Evolutionary conservation across 768 basidiomycete genomes (phyloP).

Genomic region (Termitomyces sp.): DNA sequence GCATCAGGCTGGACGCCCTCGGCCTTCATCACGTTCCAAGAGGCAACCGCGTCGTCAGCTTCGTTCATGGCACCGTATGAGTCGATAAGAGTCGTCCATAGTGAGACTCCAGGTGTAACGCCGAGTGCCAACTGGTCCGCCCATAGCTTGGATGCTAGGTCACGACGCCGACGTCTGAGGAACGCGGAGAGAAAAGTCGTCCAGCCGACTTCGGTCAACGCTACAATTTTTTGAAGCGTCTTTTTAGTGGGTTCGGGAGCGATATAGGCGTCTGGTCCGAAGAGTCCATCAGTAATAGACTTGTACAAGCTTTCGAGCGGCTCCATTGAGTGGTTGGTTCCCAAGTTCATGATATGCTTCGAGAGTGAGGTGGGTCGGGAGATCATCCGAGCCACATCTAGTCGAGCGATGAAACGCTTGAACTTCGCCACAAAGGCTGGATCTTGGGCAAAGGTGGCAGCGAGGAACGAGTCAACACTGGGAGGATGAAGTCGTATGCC

Average conservation of each 20-base stretch:
- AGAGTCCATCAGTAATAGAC: slow-evolving; percentile 46
- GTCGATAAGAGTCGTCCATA: slow-evolving; percentile 73
- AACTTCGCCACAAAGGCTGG: slow-evolving; percentile 38
- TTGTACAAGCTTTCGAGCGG: slow-evolving; percentile 47
- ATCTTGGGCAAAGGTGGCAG: slow-evolving; percentile 28
- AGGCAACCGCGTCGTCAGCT: slow-evolving; percentile 47
- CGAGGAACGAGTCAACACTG: slow-evolving; percentile 36
- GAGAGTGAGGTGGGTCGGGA: slow-evolving; percentile 46
- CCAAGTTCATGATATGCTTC: slow-evolving; percentile 46
- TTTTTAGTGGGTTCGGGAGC: slow-evolving; percentile 36
- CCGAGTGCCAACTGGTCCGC: slow-evolving; percentile 53
- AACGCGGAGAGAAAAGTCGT: slow-evolving; percentile 64
- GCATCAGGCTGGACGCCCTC: slow-evolving; percentile 56
- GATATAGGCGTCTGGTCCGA: slow-evolving; percentile 51
- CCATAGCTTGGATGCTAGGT: slow-evolving; percentile 66
- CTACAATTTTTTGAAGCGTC: slow-evolving; percentile 37
- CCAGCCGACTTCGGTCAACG: slow-evolving; percentile 60
- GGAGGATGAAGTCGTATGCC: slow-evolving; percentile 31
- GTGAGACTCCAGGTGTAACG: slow-evolving; percentile 47
- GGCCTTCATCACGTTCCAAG: slow-evolving; percentile 65
- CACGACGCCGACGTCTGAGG: slow-evolving; percentile 48
- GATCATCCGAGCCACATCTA: slow-evolving; percentile 51
- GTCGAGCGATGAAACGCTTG: slow-evolving; percentile 39
- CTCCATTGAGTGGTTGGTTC: slow-evolving; percentile 25
- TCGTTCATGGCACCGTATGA: slow-evolving; percentile 53